Conservation (phyloP, 1,139 yeast species). For the Taiozyma sp. region DNA sequence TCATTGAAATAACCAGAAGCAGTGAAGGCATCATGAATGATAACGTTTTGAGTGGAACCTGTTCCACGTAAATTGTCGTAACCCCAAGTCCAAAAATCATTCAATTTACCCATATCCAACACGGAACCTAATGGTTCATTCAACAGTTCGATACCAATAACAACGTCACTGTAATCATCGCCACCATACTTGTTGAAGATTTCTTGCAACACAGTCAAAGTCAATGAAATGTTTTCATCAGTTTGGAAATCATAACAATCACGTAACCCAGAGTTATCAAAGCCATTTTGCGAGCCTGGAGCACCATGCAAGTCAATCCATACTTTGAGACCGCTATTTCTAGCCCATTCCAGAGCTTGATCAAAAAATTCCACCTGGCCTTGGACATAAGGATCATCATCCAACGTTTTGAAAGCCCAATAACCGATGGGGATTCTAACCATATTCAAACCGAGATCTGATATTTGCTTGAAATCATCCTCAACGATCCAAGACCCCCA, state of each 20-base stretch:
- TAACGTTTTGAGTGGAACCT: constrained; percentile 27
- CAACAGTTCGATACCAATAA: constrained; percentile 77
- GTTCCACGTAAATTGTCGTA: constrained; percentile 31
- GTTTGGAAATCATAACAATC: constrained; percentile 58
- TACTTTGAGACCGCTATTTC: constrained; percentile 43
- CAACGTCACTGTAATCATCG: constrained; percentile 61
- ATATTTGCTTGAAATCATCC: constrained; percentile 45
- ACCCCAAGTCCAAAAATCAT: constrained; percentile 44
- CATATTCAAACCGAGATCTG: constrained; percentile 48
- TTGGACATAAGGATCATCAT: constrained; percentile 52
- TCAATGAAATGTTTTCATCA: constrained; percentile 42
- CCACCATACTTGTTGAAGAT: constrained; percentile 62
- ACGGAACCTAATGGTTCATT: constrained; percentile 70
- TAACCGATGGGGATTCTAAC: constrained; percentile 66
- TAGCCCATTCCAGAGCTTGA: constrained; percentile 52
- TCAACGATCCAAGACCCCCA: constrained; percentile 54
- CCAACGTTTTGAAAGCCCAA: constrained; percentile 53
- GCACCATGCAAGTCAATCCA: constrained; percentile 66
- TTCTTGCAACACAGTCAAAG: constrained; percentile 46
- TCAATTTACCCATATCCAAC: constrained; percentile 53
- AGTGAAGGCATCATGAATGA: constrained; percentile 54
- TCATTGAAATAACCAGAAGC: constrained; percentile 58
- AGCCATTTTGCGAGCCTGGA: constrained; percentile 71
- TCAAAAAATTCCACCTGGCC: constrained; percentile 50
- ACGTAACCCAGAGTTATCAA: constrained; percentile 74